Evolutionary conservation across 768 basidiomycete species (phyloP), one percentile per base, ranked within the genome.

Genomic region (Phallus indusiatus): DNA sequence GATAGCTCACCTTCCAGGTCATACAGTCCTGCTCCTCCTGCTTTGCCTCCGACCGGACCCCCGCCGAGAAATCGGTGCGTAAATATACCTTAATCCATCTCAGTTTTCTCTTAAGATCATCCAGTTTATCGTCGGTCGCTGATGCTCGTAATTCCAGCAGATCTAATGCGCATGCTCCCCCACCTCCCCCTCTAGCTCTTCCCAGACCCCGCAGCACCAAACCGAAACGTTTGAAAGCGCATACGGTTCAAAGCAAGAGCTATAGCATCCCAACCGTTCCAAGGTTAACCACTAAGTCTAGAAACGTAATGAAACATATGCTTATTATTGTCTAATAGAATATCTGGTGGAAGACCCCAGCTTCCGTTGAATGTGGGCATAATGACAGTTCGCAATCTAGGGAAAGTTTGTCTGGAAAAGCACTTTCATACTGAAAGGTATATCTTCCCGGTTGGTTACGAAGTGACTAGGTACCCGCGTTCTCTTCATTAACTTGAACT

Each of bases 361-460:
- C 71, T 93, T 5, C 90, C 90, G 0, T 72, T 92, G 34, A 87
- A 83, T 65, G 88, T 91, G 17, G 90, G 90, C 34, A 91, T 92
- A 68, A 90, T 92, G 87, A 89, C 86, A 1, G 84, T 93, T 22
- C 76, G 85, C 59, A 81, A 67, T 61, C 74, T 93, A 0, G 90
- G 90, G 1, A 80, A 82, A 54, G 82, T 91, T 7, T 89, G 86
- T 66, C 82, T 84, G 83, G 77, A 86, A 33, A 88, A 90, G 63
- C 86, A 90, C 67, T 92, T 90, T 66, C 87, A 90, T 68, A 90
- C 90, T 0, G 89, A 92, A 68, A 75, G 90, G 55, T 92, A 92
- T 67, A 92, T 93, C 63, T 93, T 90, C 65, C 90, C 90, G 10
- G 85, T 91, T 46, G 88, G 88, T 16, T 92, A 90, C 67, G 87